These are phyloP conservation scores for Punica granatum DNA, from an alignment of 345 rosid genomes.

Conservation along the genomic window DNA sequence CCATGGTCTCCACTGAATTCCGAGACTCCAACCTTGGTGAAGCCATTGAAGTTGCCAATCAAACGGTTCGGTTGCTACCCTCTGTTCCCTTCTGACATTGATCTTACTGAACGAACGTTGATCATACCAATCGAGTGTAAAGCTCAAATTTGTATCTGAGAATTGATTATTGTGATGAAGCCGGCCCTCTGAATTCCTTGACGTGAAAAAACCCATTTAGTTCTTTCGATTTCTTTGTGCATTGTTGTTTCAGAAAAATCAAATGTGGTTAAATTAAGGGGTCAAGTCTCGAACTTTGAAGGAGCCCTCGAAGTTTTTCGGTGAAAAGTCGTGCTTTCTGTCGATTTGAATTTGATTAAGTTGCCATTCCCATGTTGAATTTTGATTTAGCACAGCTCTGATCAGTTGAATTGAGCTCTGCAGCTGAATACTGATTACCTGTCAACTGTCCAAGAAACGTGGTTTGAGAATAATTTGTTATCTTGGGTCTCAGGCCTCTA, in stretches of 20 bases:
- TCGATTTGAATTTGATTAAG: too few species aligned
- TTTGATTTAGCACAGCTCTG: not conserved
- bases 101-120: too few species aligned
- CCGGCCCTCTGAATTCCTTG: too few species aligned
- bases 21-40: constrained; percentile 96
- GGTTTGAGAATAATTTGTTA: not conserved
- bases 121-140: too few species aligned
- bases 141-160: not conserved
- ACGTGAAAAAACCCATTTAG: too few species aligned
- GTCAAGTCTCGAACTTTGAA: not conserved
- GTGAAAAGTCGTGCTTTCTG: too few species aligned
- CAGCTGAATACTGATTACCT: not conserved
- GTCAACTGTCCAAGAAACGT: not conserved
- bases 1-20: constrained; percentile 80
- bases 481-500: not conserved
- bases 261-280: not conserved
- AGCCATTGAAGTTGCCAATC: constrained; percentile 65
- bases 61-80: constrained; percentile 46
- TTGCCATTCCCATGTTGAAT: not conserved
- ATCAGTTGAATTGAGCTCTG: not conserved
- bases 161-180: not conserved
- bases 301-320: not conserved
- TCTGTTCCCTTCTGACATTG: not conserved
- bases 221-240: not conserved
- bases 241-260: not conserved